phyloP scores from a whole-genome alignment of 2,329 filamentous ascomycete genomes.

The Stemphylium vesicarium region DNA sequence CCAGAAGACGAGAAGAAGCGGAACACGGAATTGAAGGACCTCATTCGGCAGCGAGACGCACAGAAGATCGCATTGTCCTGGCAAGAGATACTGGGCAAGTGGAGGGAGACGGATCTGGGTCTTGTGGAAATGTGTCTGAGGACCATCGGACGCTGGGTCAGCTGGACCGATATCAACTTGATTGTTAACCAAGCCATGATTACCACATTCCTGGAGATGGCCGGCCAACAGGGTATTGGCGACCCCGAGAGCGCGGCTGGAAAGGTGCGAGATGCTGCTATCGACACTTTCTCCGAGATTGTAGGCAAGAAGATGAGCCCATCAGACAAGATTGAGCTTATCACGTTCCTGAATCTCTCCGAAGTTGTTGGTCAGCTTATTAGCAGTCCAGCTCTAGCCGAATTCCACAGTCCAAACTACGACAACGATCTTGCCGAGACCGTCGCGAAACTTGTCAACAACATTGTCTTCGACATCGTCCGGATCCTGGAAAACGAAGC shows the following conservation, averaged over 20 bases:
- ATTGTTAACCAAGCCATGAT: conserved; percentile 86
- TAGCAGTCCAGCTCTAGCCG: conserved; percentile 77
- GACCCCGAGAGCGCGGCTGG: conserved; percentile 66
- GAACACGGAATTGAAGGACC: conserved; percentile 88
- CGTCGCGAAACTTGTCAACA: conserved; percentile 95
- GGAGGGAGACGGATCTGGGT: conserved; percentile 69
- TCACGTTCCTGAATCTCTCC: conserved; percentile 85
- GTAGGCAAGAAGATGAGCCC: conserved; percentile 98
- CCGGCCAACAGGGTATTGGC: conserved; percentile 71
- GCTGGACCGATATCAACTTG: conserved; percentile 96
- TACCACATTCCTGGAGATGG: conserved; percentile 81
- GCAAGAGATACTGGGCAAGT: conserved; percentile 86
- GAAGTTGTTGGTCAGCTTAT: conserved; percentile 87
- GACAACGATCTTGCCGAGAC: conserved; percentile 95
- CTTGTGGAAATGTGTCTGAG: conserved; percentile 88
- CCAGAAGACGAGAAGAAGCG: conserved; percentile 80
- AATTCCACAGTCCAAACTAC: conserved; percentile 82
- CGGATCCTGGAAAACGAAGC: conserved; percentile 77
- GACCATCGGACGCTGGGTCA: conserved; percentile 95
- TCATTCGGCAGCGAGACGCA: conserved; percentile 85
- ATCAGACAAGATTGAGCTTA: conserved; percentile 91
- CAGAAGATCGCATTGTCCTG: conserved; percentile 86
- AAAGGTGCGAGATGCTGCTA: conserved; percentile 85
- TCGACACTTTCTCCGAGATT: conserved; percentile 94
- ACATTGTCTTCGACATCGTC: conserved; percentile 83